Evolutionary conservation across 331 rosid genomes (phyloP).

Genomic region (Phaseolus coccineus): DNA sequence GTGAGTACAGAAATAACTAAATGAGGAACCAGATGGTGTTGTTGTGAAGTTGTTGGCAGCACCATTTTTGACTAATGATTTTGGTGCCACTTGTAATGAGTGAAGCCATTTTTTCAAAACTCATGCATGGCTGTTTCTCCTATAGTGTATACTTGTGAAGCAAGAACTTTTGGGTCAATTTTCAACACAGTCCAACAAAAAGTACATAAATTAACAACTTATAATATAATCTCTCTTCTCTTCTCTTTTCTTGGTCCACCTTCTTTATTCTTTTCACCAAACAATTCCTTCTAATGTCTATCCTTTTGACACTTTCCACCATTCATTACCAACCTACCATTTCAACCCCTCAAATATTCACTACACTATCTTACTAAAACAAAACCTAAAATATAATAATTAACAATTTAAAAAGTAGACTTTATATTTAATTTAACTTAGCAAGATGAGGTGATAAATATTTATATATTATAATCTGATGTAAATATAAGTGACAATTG

Average conservation of each 20-base stretch:
- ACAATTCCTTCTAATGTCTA: neutral
- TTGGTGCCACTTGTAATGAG: neutral
- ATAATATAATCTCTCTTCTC: neutral
- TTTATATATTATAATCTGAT: too few species aligned
- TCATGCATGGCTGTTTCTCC: neutral
- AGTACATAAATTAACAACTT: constrained; percentile 9
- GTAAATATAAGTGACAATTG: too few species aligned
- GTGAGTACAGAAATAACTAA: neutral
- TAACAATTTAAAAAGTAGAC: too few species aligned
- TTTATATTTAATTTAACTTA: too few species aligned
- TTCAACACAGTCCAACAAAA: constrained; percentile 41
- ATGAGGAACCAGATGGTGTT: neutral
- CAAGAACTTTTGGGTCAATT: constrained; percentile 38
- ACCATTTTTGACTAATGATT: neutral
- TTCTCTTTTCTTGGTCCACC: neutral
- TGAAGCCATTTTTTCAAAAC: neutral
- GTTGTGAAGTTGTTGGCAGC: neutral
- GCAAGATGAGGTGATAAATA: too few species aligned
- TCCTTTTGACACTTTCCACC: neutral
- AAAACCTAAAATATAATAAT: too few species aligned
- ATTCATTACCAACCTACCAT: constrained; percentile 1
- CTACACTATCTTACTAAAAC: neutral
- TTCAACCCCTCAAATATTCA: constrained; percentile 37
- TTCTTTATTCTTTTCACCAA: neutral
- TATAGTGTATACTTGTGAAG: constrained; percentile 35